Percentiles rank a stretch among this genome's conserved stretches.
phyloP scores from a whole-genome alignment of 768 basidiomycete genomes.

The Termitomyces sp. region DNA sequence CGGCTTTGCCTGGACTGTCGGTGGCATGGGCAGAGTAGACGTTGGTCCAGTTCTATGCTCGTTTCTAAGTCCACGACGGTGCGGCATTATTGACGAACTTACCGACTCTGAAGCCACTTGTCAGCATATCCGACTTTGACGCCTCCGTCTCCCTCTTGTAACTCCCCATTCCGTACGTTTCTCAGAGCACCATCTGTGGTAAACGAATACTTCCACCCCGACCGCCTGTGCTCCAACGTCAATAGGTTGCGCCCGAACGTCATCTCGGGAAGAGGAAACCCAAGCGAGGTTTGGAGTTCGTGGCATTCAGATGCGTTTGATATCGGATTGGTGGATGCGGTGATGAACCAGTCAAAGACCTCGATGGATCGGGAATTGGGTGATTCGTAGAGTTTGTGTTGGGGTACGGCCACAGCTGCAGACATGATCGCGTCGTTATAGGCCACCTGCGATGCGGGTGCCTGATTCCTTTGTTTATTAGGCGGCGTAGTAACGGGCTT shows the following conservation, averaged over 20 bases:
- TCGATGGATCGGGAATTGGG: slow-evolving; percentile 66
- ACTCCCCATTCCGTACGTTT: slow-evolving; percentile 70
- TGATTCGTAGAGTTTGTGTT: slow-evolving; percentile 63
- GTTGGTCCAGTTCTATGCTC: slow-evolving; percentile 56
- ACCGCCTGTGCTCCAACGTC: slow-evolving; percentile 55
- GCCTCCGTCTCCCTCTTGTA: slow-evolving; percentile 78
- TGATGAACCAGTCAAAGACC: slow-evolving; percentile 63
- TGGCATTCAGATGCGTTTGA: slow-evolving; percentile 76
- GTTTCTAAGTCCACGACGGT: neutral
- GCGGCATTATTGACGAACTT: slow-evolving; percentile 15
- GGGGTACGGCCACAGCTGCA: slow-evolving; percentile 42
- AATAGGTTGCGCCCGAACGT: slow-evolving; percentile 86
- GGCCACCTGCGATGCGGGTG: neutral
- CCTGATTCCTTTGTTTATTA: neutral
- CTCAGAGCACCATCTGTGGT: slow-evolving; percentile 61
- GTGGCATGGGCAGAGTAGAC: slow-evolving; percentile 60
- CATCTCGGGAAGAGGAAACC: slow-evolving; percentile 93
- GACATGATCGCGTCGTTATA: slow-evolving; percentile 29
- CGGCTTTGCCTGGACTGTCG: slow-evolving; percentile 72
- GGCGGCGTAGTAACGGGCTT: neutral
- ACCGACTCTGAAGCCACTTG: slow-evolving; percentile 90
- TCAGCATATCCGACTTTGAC: slow-evolving; percentile 95
- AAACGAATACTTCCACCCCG: slow-evolving; percentile 64
- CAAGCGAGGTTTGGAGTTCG: slow-evolving; percentile 53
- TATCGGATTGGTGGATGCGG: slow-evolving; percentile 70